These are phyloP conservation scores for Colletotrichum lentis DNA, from an alignment of 2,329 filamentous ascomycete genomes.

Conservation along the genomic window DNA sequence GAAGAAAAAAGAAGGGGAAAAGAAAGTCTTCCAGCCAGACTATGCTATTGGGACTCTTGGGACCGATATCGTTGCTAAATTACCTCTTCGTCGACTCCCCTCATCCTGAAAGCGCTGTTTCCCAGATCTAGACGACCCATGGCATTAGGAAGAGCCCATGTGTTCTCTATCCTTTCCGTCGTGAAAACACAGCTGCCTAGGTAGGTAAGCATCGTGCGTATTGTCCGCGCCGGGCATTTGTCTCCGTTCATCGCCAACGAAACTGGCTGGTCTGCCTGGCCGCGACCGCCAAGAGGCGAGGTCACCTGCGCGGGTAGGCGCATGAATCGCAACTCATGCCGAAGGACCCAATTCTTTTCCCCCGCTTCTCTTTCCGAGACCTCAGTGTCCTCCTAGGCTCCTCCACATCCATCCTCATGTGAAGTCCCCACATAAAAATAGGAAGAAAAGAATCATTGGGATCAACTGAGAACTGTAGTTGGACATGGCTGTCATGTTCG, in stretches of 20 bases:
- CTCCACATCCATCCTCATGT: background rate
- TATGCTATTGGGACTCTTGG: background rate
- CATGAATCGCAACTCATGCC: slow-evolving; percentile 29
- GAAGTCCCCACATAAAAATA: background rate
- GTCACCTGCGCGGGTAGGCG: slow-evolving; percentile 10
- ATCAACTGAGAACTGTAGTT: background rate
- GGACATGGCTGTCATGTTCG: slow-evolving; percentile 4
- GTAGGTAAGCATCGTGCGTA: background rate
- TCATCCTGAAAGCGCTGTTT: background rate
- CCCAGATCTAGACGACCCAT: background rate
- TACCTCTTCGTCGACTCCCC: slow-evolving; percentile 1
- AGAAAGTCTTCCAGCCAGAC: background rate
- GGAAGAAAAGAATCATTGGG: background rate
- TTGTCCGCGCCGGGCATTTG: background rate
- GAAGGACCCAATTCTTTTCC: background rate
- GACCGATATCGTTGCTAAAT: slow-evolving; percentile 19
- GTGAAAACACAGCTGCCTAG: background rate
- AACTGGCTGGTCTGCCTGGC: background rate
- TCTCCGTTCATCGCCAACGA: slow-evolving; percentile 2
- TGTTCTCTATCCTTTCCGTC: background rate
- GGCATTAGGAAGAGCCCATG: background rate
- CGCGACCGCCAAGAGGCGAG: slow-evolving; percentile 12
- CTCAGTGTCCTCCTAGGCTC: background rate
- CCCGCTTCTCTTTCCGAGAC: background rate
- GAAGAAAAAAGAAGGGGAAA: background rate